These are phyloP conservation scores for Metarhizium guizhouense DNA, from an alignment of 2,329 filamentous ascomycete species.

Conservation along the genomic window DNA sequence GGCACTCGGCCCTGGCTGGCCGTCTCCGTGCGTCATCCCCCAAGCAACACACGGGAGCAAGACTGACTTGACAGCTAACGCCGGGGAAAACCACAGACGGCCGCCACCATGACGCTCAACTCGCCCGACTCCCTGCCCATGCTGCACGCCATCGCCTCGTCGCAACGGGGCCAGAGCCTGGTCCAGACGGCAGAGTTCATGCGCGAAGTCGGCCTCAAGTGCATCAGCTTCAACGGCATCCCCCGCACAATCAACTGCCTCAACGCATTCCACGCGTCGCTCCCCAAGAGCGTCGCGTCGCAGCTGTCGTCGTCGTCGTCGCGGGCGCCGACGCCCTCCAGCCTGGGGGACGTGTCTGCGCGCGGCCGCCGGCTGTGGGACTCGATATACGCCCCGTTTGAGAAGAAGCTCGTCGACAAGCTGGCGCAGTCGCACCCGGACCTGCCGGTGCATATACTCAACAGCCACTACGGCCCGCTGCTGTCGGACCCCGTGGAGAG, in stretches of 20 bases:
- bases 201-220: conserved; percentile 67
- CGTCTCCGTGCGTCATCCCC: conserved; percentile 41
- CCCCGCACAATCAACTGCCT: conserved; percentile 79
- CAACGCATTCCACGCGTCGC: conserved; percentile 55
- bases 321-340: conserved; percentile 40
- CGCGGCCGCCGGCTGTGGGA: conserved; percentile 65
- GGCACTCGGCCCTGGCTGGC: conserved; percentile 58
- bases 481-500: conserved; percentile 55
- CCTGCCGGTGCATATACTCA: conserved; percentile 70
- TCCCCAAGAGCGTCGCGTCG: conserved; percentile 47
- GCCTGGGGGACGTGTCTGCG: conserved; percentile 42
- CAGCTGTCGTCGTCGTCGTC: conserved; percentile 48
- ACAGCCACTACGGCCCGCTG: conserved; percentile 63
- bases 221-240: conserved; percentile 74
- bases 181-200: conserved; percentile 58
- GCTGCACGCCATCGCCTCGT: conserved; percentile 45
- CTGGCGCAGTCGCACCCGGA: conserved; percentile 72
- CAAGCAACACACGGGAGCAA: no score
- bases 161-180: conserved; percentile 11
- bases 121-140: conserved; percentile 64
- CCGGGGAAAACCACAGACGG: conserved; percentile 42
- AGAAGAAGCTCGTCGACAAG: conserved; percentile 60
- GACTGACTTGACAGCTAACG: no score
- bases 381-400: conserved; percentile 67
- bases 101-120: conserved; percentile 79